These are phyloP conservation scores for Leccinum subrobustum DNA, from an alignment of 1,284 basidiomycete species.

Conservation along the genomic window DNA sequence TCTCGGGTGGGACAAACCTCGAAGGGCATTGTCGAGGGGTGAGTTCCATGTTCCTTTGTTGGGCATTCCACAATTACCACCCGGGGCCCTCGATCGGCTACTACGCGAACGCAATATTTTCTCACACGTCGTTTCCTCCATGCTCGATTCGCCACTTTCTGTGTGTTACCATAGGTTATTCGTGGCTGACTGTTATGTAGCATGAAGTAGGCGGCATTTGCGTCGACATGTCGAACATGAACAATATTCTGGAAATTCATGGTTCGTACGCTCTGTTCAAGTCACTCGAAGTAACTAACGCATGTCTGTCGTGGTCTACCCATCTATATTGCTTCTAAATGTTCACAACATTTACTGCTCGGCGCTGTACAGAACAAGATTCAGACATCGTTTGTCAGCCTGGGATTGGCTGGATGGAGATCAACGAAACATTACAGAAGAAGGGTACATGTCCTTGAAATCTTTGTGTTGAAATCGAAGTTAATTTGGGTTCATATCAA, in stretches of 20 bases:
- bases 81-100: not conserved
- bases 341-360: not conserved
- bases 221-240: constrained; percentile 84
- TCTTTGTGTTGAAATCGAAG: not conserved
- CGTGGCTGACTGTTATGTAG: constrained; percentile 32
- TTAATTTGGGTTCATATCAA: not conserved
- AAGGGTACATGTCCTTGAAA: constrained; percentile 42
- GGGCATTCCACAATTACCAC: not conserved
- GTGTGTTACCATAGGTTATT: not conserved
- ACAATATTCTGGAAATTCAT: constrained; percentile 77
- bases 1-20: constrained; percentile 67
- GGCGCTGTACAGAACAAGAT: constrained; percentile 56
- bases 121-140: not conserved
- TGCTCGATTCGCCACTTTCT: not conserved
- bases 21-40: constrained; percentile 70
- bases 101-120: not conserved
- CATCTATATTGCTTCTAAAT: not conserved
- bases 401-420: constrained; percentile 84
- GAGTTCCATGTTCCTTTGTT: constrained; percentile 22
- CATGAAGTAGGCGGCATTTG: constrained; percentile 71
- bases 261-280: constrained; percentile 40
- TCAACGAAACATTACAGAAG: constrained; percentile 74
- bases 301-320: not conserved
- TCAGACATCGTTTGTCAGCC: constrained; percentile 82
- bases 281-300: not conserved